A percentile compares a stretch with the other conserved stretches of the same genome.
Evolutionary conservation across 139 green algal genomes (phyloP).

Genomic region (Desmodesmus armatus): DNA sequence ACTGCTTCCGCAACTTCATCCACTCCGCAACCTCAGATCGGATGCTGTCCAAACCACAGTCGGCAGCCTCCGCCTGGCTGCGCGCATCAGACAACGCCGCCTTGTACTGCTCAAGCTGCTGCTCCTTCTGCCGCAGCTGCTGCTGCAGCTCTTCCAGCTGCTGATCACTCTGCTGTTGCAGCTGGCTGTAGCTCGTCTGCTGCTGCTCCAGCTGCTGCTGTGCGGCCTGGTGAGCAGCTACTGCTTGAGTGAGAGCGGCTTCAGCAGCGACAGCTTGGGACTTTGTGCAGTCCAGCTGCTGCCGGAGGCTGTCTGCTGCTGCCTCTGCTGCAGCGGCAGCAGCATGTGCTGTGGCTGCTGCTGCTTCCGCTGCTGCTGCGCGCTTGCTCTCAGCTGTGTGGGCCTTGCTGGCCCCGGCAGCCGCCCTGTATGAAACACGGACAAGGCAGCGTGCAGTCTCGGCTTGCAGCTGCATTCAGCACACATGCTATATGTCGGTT

Average conservation of each 20-base stretch:
- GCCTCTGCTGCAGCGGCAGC: no score
- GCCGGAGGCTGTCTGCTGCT: no score
- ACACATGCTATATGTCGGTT: not conserved
- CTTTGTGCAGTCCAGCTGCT: not conserved
- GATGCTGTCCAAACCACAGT: not conserved
- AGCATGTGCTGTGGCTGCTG: no score
- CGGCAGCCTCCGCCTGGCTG: not conserved
- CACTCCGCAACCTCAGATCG: conserved; percentile 7
- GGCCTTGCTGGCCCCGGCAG: conserved; percentile 5
- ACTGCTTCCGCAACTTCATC: not conserved
- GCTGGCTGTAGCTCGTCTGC: not conserved
- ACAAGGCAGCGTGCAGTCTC: no score
- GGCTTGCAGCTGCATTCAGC: not conserved
- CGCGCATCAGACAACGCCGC: not conserved
- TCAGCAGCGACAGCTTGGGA: not conserved
- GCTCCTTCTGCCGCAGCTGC: conserved; percentile 1
- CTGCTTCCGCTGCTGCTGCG: conserved; percentile 27
- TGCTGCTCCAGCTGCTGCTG: conserved; percentile 3
- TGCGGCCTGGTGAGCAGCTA: not conserved
- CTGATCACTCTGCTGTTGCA: not conserved
- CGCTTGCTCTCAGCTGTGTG: conserved; percentile 6
- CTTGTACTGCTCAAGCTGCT: not conserved
- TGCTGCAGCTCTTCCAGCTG: not conserved
- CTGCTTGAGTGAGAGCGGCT: not conserved
- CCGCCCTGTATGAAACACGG: conserved; percentile 21